Evolutionary conservation across 1,284 basidiomycete species (phyloP).

Genomic region (Ganoderma multipileum): DNA sequence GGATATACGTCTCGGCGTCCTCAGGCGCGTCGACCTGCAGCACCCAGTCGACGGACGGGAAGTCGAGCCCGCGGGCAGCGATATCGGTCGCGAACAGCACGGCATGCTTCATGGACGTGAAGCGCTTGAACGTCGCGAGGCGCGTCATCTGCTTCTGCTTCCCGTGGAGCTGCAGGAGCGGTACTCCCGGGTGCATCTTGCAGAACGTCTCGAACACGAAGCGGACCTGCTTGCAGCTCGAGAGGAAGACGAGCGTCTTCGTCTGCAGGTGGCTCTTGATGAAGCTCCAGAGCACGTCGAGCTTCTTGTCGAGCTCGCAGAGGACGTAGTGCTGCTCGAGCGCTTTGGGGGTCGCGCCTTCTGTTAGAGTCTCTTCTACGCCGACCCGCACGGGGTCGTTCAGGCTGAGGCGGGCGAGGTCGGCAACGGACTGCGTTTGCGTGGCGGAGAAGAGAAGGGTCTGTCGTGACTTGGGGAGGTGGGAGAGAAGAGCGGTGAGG

Average conservation of each 20-base stretch:
- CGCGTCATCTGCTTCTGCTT: constrained; percentile 96
- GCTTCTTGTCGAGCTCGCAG: constrained; percentile 86
- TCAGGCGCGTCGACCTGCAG: constrained; percentile 97
- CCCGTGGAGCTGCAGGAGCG: constrained; percentile 92
- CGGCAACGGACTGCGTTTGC: constrained; percentile 90
- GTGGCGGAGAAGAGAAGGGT: constrained; percentile 97
- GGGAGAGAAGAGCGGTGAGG: constrained; percentile 88
- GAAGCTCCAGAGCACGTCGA: constrained; percentile 94
- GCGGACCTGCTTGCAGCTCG: constrained; percentile 95
- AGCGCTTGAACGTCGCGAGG: constrained; percentile 83
- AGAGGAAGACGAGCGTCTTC: constrained; percentile 95
- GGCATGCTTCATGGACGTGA: constrained; percentile 80
- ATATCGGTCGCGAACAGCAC: constrained; percentile 97
- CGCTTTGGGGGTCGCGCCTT: constrained; percentile 63
- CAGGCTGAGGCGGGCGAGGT: constrained; percentile 91
- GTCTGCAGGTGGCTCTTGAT: constrained; percentile 93
- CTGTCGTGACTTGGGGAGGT: constrained; percentile 87
- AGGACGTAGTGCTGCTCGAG: constrained; percentile 94
- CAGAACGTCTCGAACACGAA: constrained; percentile 98
- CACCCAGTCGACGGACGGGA: constrained; percentile 98
- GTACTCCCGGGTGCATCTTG: constrained; percentile 92
- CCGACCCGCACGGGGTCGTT: constrained; percentile 85
- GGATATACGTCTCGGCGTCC: constrained; percentile 98
- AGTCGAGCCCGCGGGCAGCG: constrained; percentile 96
- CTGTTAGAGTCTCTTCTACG: constrained; percentile 54